Conservation (phyloP, 257 asterid species). For the Cordia subcordata region DNA sequence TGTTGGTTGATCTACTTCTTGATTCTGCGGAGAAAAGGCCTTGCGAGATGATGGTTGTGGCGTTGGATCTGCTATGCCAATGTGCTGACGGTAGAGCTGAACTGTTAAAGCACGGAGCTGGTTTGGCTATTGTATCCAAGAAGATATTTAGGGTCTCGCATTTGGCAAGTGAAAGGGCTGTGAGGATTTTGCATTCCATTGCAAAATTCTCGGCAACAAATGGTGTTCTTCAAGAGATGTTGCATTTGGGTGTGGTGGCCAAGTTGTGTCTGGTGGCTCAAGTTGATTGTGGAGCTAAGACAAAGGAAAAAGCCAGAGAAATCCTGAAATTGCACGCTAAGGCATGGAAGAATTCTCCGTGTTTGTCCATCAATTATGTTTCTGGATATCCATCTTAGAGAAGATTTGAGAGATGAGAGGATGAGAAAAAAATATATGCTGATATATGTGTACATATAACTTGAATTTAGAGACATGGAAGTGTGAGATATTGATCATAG, state of each 20-base stretch:
- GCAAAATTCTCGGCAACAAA: conserved; percentile 33
- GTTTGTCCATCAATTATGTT: conserved; percentile 8
- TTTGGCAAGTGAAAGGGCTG: conserved; percentile 39
- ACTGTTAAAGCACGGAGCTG: conserved; percentile 49
- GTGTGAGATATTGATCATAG: too few relatives aligned
- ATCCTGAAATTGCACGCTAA: conserved; percentile 38
- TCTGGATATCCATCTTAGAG: not conserved
- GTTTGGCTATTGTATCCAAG: conserved; percentile 42
- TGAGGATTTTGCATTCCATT: conserved; percentile 34
- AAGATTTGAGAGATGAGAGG: too few relatives aligned
- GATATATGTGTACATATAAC: too few relatives aligned
- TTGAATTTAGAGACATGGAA: too few relatives aligned
- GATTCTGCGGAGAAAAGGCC: conserved; percentile 24
- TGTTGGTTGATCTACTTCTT: conserved; percentile 42
- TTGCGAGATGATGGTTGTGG: conserved; percentile 40
- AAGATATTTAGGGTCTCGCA: conserved; percentile 44
- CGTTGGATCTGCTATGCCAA: conserved; percentile 35
- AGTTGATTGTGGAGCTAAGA: conserved; percentile 19
- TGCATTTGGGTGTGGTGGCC: conserved; percentile 41
- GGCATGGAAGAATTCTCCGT: conserved; percentile 50
- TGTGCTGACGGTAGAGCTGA: conserved; percentile 67
- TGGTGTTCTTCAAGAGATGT: conserved; percentile 47
- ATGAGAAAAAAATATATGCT: too few relatives aligned
- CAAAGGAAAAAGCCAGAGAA: conserved; percentile 46
- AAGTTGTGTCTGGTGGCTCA: conserved; percentile 55